These are phyloP conservation scores for Cyamopsis tetragonoloba DNA, from an alignment of 306 rosid species.

Conservation along the genomic window DNA sequence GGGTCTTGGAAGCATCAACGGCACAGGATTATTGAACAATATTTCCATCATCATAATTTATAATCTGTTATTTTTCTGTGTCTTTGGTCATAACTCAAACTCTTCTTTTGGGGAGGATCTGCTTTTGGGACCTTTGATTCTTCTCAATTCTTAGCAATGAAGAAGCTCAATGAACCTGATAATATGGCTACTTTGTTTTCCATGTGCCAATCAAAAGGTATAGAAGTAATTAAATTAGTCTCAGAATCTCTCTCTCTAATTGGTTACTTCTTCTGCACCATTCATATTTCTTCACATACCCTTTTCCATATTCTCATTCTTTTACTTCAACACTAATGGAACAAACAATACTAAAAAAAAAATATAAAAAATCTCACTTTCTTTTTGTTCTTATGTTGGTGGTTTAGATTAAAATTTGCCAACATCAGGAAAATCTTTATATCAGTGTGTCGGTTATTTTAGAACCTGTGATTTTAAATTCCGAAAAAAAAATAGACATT, in stretches of 20 bases:
- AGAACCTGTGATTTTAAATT: too few species aligned
- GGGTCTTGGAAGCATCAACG: conserved; percentile 27
- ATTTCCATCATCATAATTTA: background rate
- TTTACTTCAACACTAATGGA: background rate
- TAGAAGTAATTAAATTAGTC: background rate
- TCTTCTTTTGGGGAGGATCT: conserved; percentile 8
- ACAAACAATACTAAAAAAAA: background rate
- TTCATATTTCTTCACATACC: background rate
- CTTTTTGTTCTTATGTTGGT: background rate
- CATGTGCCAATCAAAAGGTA: conserved; percentile 52
- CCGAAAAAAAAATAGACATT: too few species aligned
- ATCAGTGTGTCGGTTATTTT: too few species aligned
- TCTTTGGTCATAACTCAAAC: background rate
- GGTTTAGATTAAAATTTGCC: background rate
- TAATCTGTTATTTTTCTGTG: background rate
- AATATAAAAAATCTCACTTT: background rate
- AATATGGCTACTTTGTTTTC: conserved; percentile 40
- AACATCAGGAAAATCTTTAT: too few species aligned
- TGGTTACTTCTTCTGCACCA: background rate
- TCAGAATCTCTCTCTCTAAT: background rate
- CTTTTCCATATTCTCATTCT: background rate
- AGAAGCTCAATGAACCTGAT: conserved; percentile 45
- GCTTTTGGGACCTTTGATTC: background rate
- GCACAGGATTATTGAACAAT: background rate
- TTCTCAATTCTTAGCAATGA: conserved; percentile 34